Percentiles rank a stretch among this genome's conserved stretches.
phyloP scores from a whole-genome alignment of 202 grass and related monocot species.

The Digitaria exilis region DNA sequence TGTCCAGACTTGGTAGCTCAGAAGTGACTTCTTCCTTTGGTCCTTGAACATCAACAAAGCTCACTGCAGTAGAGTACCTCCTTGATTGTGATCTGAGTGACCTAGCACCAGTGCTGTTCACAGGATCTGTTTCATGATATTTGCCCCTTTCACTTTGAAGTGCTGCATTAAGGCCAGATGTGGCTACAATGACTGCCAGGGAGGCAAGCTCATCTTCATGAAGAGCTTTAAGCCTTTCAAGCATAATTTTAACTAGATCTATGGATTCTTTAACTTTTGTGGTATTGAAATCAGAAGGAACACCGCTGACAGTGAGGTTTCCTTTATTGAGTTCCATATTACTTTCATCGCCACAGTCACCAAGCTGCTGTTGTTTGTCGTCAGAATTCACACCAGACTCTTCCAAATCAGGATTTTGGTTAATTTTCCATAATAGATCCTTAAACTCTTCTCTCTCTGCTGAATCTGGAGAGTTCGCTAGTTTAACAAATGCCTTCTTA shows the following conservation, averaged over 20 bases:
- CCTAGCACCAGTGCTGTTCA: not conserved
- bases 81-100: slow-evolving; percentile 38
- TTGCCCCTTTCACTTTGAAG: slow-evolving; percentile 68
- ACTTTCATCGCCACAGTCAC: slow-evolving; percentile 25
- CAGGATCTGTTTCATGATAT: slow-evolving; percentile 31
- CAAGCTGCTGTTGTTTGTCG: slow-evolving; percentile 24
- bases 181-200: slow-evolving; percentile 87
- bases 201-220: slow-evolving; percentile 80
- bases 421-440: slow-evolving; percentile 73
- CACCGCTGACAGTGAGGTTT: slow-evolving; percentile 22
- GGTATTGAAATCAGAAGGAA: slow-evolving; percentile 42
- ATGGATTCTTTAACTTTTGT: slow-evolving; percentile 33
- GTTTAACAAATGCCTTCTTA: slow-evolving; percentile 73
- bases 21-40: slow-evolving; percentile 35
- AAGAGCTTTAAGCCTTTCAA: slow-evolving; percentile 74
- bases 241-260: slow-evolving; percentile 64
- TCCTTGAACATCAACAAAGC: slow-evolving; percentile 51
- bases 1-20: slow-evolving; percentile 55
- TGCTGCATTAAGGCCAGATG: slow-evolving; percentile 82
- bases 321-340: slow-evolving; percentile 31
- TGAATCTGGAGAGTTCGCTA: slow-evolving; percentile 57
- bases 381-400: slow-evolving; percentile 41
- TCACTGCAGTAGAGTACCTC: slow-evolving; percentile 54
- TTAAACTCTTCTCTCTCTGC: slow-evolving; percentile 75
- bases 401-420: slow-evolving; percentile 71